Evolutionary conservation across 2,329 filamentous ascomycete genomes (phyloP).

Genomic region (Colletotrichum tamarilloi): DNA sequence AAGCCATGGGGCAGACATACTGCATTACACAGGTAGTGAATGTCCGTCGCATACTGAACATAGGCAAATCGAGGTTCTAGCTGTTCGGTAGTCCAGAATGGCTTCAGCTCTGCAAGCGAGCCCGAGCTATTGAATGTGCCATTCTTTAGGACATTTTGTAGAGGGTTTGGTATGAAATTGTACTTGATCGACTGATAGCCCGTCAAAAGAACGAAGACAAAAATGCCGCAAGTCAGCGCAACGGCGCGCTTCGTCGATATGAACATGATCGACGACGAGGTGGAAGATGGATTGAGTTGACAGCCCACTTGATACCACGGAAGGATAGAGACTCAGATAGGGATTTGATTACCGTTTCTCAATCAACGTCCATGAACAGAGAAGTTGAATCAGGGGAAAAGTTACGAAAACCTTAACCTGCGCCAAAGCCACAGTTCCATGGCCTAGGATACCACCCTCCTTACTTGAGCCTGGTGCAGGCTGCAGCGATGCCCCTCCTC

Average conservation of each 20-base stretch:
- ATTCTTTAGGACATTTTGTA: background rate
- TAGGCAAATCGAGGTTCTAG: constrained; percentile 53
- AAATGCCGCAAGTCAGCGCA: constrained; percentile 4
- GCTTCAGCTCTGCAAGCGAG: background rate
- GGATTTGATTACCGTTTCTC: no score
- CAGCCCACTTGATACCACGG: background rate
- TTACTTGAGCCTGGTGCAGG: no score
- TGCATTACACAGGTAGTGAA: constrained; percentile 60
- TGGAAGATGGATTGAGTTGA: background rate
- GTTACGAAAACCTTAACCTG: no score
- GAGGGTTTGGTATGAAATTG: background rate
- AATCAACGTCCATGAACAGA: no score
- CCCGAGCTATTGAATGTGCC: background rate
- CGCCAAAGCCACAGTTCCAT: no score
- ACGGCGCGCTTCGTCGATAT: constrained; percentile 14
- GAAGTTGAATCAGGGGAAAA: no score
- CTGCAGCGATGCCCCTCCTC: no score
- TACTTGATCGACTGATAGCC: constrained; percentile 7
- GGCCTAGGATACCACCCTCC: no score
- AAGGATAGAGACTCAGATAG: background rate
- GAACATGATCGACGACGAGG: background rate
- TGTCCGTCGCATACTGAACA: constrained; percentile 60
- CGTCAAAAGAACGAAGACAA: constrained; percentile 7
- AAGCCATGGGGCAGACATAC: background rate
- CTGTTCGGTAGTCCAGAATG: background rate